Evolutionary conservation across 495 filamentous ascomycete species (phyloP), one percentile per base, ranked within the genome.

Genomic region (Penicillium silybi): DNA sequence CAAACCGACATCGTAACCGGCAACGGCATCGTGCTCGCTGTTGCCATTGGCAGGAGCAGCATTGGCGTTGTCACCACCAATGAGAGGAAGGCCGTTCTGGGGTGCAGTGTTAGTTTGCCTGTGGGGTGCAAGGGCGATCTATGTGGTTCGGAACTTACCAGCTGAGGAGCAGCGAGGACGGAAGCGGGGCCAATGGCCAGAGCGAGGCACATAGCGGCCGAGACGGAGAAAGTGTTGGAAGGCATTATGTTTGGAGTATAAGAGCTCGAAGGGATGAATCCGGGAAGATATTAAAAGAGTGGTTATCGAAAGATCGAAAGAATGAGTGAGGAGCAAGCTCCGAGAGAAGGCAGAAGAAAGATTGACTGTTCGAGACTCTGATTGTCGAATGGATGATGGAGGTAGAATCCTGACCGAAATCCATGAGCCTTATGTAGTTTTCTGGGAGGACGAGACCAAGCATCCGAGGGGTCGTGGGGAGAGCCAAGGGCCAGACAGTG

Each of bases 141-240:
- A 52, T 58, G 56, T 53, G 53, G 29, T 44, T 27, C 46, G 37
- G 37, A 0, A 53, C 59, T 59, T 45, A 62, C 60, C 43, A 58
- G 37, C 47, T 64, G 57, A 17, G 63, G 72, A 16, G 61, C 63
- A 13, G 72, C 59, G 16, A 76, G 57, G 22, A 71, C 63, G 6
- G 65, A 51, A 10, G 61, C 56, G 25, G 71, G 70, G 27, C 63
- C 64, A 32, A 64, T 50, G 41, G 69, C 56, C 18, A 76, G 63
- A 42, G 70, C 19, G 5, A 74, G 64, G 55, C 65, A 68, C 54
- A 76, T 48, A 40, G 69, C 59, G 46, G 70, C 54, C 6, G 67
- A 66, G 54, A 67, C 41, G 38, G 44, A 65, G 52, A 71, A 70
- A 47, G 61, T 56, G 46, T 52, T 58, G 52, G 63, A 59, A 56